These are phyloP conservation scores for Fusarium praegraminearum DNA, from an alignment of 2,329 filamentous ascomycete genomes.

Conservation along the genomic window DNA sequence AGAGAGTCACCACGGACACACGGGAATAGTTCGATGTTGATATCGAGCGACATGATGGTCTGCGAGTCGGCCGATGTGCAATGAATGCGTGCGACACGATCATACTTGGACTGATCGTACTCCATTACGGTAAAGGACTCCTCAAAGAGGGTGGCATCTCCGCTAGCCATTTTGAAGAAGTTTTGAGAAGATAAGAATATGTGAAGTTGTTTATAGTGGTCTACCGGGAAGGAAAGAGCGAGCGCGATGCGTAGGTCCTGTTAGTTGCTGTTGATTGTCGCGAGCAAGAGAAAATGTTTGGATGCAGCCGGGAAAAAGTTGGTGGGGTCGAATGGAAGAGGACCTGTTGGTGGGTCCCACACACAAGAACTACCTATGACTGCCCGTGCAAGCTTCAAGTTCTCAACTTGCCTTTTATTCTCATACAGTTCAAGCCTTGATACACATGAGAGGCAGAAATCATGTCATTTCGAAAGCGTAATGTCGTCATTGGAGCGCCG, in stretches of 20 bases:
- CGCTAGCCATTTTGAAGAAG: conserved; percentile 55
- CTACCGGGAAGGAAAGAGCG: background rate
- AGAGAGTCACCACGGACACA: conserved; percentile 78
- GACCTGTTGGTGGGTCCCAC: conserved; percentile 26
- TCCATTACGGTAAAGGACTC: conserved; percentile 87
- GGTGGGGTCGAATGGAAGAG: conserved; percentile 33
- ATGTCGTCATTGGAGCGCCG: conserved; percentile 61
- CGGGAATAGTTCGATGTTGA: conserved; percentile 94
- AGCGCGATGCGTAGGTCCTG: background rate
- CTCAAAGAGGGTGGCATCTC: conserved; percentile 93
- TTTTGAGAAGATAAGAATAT: background rate
- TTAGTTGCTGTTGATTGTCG: conserved; percentile 19
- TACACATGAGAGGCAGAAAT: background rate
- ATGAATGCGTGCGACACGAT: conserved; percentile 88
- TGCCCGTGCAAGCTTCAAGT: background rate
- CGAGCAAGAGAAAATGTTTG: conserved; percentile 43
- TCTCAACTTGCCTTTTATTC: background rate
- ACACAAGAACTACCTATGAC: conserved; percentile 4
- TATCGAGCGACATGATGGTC: conserved; percentile 85
- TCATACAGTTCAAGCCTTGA: background rate
- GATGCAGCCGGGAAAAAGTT: conserved; percentile 38
- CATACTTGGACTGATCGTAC: conserved; percentile 89
- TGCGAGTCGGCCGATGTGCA: conserved; percentile 80
- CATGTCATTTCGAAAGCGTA: conserved; percentile 71
- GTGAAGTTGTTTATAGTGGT: background rate